These are phyloP conservation scores for Mycena amicta DNA, from an alignment of 768 basidiomycete species.

Conservation along the genomic window DNA sequence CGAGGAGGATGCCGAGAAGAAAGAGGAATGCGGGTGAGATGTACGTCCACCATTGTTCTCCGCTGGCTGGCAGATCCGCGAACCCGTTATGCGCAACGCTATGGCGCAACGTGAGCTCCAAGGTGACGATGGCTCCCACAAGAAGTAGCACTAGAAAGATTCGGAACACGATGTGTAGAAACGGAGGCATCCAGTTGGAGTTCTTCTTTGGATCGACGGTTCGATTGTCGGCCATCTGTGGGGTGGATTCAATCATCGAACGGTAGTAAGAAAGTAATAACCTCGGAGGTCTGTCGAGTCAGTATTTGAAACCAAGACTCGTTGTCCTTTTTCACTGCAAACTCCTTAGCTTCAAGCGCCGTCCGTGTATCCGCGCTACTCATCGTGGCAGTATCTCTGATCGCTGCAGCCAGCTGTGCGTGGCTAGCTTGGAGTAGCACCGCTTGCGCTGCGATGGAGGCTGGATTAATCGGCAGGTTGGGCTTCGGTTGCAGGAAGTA, in stretches of 20 bases:
- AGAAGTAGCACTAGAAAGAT: neutral
- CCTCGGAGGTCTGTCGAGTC: neutral
- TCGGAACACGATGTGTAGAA: constrained; percentile 3
- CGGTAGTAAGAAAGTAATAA: neutral
- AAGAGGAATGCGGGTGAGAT: constrained; percentile 10
- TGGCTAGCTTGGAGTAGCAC: neutral
- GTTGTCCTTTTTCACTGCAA: neutral
- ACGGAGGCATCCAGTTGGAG: constrained; percentile 4
- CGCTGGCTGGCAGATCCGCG: neutral
- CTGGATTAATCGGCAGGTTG: constrained; percentile 5
- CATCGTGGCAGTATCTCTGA: constrained; percentile 4
- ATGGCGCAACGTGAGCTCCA: neutral
- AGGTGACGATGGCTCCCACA: neutral
- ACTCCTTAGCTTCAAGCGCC: neutral
- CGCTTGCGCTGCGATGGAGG: constrained; percentile 11
- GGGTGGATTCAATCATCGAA: neutral
- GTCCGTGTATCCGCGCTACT: neutral
- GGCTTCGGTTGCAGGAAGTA: constrained; percentile 1
- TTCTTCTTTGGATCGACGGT: no score
- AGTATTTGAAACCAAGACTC: no score
- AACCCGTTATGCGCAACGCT: constrained; percentile 3
- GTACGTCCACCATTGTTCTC: constrained; percentile 3
- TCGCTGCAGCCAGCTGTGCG: neutral
- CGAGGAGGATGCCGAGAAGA: neutral
- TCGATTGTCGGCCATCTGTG: no score